Evolutionary conservation across 148 eudicot genomes (phyloP), one percentile per base, ranked within the genome.

Genomic region (Pharnaceum exiguum): DNA sequence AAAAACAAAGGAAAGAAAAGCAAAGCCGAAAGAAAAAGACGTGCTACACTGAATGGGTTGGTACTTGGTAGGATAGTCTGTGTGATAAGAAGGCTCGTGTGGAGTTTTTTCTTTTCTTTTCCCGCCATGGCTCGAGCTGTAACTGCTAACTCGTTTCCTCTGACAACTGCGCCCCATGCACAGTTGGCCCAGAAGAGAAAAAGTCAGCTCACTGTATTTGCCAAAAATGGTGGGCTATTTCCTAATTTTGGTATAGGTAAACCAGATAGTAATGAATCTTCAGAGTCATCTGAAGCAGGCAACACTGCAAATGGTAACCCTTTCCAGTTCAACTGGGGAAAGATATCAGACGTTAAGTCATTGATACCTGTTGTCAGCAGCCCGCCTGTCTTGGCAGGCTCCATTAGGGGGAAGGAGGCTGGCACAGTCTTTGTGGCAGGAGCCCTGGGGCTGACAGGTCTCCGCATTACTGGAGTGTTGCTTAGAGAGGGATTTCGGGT

Each of bases 371-470:
- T 60, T 1, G 76, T 79, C 25, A 61, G 71, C 4, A 71, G 50
- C 9, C 59, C 85, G 1, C 45, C 83, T 1, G 49, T 74, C 62
- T 78, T 77, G 15, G 78, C 71, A 23, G 59, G 43, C 26, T 47
- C 60, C 5, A 23, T 45, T 42, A 75, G 87, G 50, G 73, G 82
- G 19, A 93, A 93, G 48, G 96, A 93, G 37, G 60, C 89, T 1
- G 85, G 82, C 3, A 93, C 95, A 3, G 99, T 93, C 57, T 93
- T 83, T 48, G 99, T 93, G 2, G 96, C 95, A 2, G 99, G 99
- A 0, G 99, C 85, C 1, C 71, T 81, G 5, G 99, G 99, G 19
- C 90, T 70, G 59, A 76, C 85, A 0, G 99, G 99, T 0, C 64
- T 68, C 16, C 81, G 96, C 51, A 80, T 93, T 67, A 76, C 84